A percentile compares a stretch with the other conserved stretches of the same genome.
Conservation (phyloP, 2,329 filamentous ascomycete species). For the Xylaria sp. region DNA sequence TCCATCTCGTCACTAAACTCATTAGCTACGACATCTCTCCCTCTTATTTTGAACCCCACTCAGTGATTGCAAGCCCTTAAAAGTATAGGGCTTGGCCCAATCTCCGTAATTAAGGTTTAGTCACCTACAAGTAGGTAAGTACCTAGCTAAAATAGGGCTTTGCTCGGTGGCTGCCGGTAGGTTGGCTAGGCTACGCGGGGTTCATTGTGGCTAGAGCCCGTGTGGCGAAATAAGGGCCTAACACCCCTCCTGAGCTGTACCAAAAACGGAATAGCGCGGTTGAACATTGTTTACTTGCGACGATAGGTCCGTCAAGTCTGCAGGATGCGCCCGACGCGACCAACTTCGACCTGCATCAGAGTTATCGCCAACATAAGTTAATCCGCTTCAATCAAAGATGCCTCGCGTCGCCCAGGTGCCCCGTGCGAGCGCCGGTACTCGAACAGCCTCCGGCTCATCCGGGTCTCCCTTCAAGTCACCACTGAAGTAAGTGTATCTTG, state of each 20-base stretch:
- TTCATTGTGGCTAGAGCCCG: neutral
- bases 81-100: too few relatives aligned
- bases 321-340: slow-evolving; percentile 36
- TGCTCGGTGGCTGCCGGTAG: too few relatives aligned
- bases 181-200: too few relatives aligned
- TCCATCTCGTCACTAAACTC: neutral
- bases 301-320: slow-evolving; percentile 16
- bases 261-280: slow-evolving; percentile 30
- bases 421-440: slow-evolving; percentile 60
- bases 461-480: slow-evolving; percentile 68
- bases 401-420: slow-evolving; percentile 68
- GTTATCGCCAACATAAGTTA: slow-evolving; percentile 37
- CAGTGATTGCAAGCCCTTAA: too few relatives aligned
- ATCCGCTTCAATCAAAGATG: slow-evolving; percentile 56
- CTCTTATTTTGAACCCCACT: too few relatives aligned
- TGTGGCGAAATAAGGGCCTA: neutral
- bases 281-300: slow-evolving; percentile 36
- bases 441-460: slow-evolving; percentile 60
- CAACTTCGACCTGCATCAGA: slow-evolving; percentile 34
- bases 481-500: slow-evolving; percentile 61
- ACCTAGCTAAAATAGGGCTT: too few relatives aligned
- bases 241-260: neutral
- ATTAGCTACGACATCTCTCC: too few relatives aligned
- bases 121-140: too few relatives aligned
- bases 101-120: too few relatives aligned